phyloP scores from a whole-genome alignment of 371 early-diverging fungal species.

The Phascolomyces articulosus region DNA sequence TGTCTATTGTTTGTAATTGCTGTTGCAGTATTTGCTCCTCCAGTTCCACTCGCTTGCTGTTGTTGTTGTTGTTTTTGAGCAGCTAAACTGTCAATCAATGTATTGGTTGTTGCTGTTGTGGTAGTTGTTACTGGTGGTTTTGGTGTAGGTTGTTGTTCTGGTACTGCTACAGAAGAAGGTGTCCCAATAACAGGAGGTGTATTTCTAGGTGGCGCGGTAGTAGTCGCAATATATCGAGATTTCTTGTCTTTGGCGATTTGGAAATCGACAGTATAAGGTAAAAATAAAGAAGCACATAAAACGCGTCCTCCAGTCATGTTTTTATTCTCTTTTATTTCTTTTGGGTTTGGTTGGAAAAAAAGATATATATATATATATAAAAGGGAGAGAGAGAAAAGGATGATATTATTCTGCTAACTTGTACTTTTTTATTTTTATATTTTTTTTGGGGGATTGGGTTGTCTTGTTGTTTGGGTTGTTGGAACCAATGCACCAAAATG shows the following conservation, averaged over 20 bases:
- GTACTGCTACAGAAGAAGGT: too few relatives aligned
- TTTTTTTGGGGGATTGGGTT: too few relatives aligned
- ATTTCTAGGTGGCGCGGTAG: conserved; percentile 10
- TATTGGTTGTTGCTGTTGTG: conserved; percentile 14
- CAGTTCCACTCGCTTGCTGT: too few relatives aligned
- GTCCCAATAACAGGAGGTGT: not conserved
- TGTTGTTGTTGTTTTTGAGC: conserved; percentile 11
- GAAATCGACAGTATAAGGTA: conserved; percentile 71
- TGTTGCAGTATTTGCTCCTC: too few relatives aligned
- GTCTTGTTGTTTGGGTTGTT: too few relatives aligned
- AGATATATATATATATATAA: not conserved
- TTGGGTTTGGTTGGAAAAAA: not conserved
- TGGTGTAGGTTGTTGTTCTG: conserved; percentile 1
- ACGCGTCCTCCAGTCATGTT: conserved; percentile 51
- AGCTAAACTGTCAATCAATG: conserved; percentile 37
- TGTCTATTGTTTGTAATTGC: too few relatives aligned
- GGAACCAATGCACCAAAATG: too few relatives aligned
- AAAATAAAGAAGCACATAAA: conserved; percentile 69
- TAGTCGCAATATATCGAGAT: conserved; percentile 4
- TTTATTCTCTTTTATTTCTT: not conserved
- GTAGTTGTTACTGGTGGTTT: not conserved
- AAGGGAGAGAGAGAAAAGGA: conserved; percentile 15
- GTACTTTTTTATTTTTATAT: too few relatives aligned
- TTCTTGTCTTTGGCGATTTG: conserved; percentile 26
- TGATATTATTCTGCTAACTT: too few relatives aligned